Evolutionary conservation across 2,329 filamentous ascomycete species (phyloP).

Genomic region (Phaeoacremonium minimum): DNA sequence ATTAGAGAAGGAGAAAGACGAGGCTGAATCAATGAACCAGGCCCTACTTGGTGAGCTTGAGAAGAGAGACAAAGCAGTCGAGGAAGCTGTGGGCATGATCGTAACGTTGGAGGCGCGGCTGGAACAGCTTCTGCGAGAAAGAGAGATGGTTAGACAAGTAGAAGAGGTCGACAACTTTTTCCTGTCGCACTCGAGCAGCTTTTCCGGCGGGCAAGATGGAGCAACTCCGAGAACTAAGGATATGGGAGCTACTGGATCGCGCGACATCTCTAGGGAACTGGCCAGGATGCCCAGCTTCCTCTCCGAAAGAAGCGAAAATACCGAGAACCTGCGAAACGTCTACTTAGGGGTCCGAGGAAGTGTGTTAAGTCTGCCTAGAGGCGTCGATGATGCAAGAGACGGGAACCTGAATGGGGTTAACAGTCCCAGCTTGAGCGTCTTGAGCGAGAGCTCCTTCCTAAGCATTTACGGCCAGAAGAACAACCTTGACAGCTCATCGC

Average conservation of each 20-base stretch:
- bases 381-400: constrained; percentile 35
- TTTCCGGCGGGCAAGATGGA: constrained; percentile 16
- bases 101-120: constrained; percentile 58
- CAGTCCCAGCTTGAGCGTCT: constrained; percentile 58
- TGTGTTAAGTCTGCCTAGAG: constrained; percentile 42
- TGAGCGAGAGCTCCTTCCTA: constrained; percentile 64
- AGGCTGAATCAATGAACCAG: constrained; percentile 54
- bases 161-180: constrained; percentile 37
- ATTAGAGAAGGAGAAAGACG: constrained; percentile 48
- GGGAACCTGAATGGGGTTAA: constrained; percentile 30
- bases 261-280: constrained; percentile 34
- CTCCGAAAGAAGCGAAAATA: constrained; percentile 54
- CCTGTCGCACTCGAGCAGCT: constrained; percentile 23
- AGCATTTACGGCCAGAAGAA: constrained; percentile 56
- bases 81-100: constrained; percentile 68
- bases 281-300: constrained; percentile 62
- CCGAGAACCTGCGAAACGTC: constrained; percentile 57
- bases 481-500: constrained; percentile 15
- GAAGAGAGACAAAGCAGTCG: constrained; percentile 65
- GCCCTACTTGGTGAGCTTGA: constrained; percentile 52
- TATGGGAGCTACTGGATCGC: constrained; percentile 10
- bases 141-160: constrained; percentile 46
- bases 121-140: constrained; percentile 48
- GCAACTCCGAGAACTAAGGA: not conserved
- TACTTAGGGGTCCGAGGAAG: constrained; percentile 49